Evolutionary conservation across 352 stramenopile species (phyloP).

Genomic region (Globisporangium rhizosaccharum): DNA sequence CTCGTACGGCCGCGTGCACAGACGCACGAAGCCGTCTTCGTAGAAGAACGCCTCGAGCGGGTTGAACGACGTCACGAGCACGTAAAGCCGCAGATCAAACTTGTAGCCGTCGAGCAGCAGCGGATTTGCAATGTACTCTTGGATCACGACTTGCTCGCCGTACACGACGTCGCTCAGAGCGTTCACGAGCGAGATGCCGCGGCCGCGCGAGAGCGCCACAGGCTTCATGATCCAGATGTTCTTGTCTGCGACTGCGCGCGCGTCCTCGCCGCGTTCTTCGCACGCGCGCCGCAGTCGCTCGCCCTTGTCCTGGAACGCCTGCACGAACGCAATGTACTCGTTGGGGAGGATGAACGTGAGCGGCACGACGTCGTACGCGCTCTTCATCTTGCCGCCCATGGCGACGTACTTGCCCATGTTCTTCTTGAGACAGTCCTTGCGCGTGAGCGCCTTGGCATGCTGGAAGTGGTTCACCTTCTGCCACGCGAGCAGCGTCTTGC

Average conservation of each 20-base stretch:
- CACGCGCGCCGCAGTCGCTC: constrained; percentile 11
- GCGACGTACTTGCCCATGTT: constrained; percentile 64
- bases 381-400: constrained; percentile 39
- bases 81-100: constrained; percentile 90
- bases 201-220: constrained; percentile 84
- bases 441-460: constrained; percentile 83
- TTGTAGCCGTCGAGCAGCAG: constrained; percentile 90
- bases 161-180: constrained; percentile 87
- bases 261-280: neutral
- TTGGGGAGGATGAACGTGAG: constrained; percentile 91
- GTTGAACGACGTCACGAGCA: constrained; percentile 93
- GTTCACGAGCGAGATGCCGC: constrained; percentile 91
- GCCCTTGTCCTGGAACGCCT: constrained; percentile 68
- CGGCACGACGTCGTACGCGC: constrained; percentile 88
- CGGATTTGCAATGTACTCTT: constrained; percentile 88
- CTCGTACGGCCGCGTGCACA: constrained; percentile 85
- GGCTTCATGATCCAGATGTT: constrained; percentile 96
- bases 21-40: constrained; percentile 89
- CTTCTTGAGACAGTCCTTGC: constrained; percentile 93
- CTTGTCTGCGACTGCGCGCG: constrained; percentile 14
- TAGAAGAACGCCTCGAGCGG: constrained; percentile 93
- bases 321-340: constrained; percentile 89
- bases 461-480: constrained; percentile 96
- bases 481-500: constrained; percentile 83
- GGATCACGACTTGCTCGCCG: constrained; percentile 82